Percentiles rank a stretch among this genome's conserved stretches.
These are phyloP conservation scores for Yamadazyma sp. DNA, from an alignment of 1,139 yeast genomes.

Conservation along the genomic window DNA sequence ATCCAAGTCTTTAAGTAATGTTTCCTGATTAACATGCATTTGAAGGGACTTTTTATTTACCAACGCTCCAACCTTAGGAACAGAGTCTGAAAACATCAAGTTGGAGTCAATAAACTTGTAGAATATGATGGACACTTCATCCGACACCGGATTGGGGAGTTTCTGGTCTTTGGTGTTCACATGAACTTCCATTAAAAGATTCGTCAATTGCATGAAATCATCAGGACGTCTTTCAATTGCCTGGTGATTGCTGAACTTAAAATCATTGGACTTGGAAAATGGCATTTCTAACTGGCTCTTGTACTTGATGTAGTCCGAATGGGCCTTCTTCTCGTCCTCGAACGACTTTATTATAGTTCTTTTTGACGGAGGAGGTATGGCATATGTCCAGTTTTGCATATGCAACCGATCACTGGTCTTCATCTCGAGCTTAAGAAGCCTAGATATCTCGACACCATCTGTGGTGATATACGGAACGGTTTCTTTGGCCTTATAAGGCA, in stretches of 20 bases:
- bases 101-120: constrained; percentile 60
- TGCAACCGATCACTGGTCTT: neutral
- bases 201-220: constrained; percentile 49
- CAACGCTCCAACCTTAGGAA: constrained; percentile 20
- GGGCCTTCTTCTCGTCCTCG: constrained; percentile 17
- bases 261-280: constrained; percentile 38
- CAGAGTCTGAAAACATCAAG: constrained; percentile 20
- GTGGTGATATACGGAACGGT: constrained; percentile 7
- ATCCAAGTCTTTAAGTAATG: constrained; percentile 3
- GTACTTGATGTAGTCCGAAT: constrained; percentile 18
- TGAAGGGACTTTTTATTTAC: constrained; percentile 8
- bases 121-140: constrained; percentile 58
- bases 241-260: constrained; percentile 32
- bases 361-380: constrained; percentile 31
- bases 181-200: constrained; percentile 67
- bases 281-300: constrained; percentile 53
- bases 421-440: constrained; percentile 2
- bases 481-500: constrained; percentile 25
- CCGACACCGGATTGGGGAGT: constrained; percentile 66
- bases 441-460: constrained; percentile 6
- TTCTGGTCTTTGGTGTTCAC: constrained; percentile 49
- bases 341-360: constrained; percentile 22
- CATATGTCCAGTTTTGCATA: constrained; percentile 29
- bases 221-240: constrained; percentile 43
- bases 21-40: neutral